Base-by-base conservation (phyloP, 2,329 filamentous ascomycete species). In the Scedosporium boydii region DNA sequence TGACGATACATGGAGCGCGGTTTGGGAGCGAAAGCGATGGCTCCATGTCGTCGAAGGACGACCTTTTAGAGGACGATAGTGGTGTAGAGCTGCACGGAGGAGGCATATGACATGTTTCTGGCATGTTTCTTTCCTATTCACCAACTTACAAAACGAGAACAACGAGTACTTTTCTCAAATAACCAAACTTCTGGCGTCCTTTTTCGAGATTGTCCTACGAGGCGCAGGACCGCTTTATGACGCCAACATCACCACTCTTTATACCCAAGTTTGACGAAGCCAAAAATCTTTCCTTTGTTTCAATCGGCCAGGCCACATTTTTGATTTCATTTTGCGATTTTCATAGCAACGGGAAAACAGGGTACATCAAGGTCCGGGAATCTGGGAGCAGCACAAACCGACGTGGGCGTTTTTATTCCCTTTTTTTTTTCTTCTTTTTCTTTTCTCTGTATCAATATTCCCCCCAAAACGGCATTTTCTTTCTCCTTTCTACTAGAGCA, bases 1-100 rank as follows among this genome's bases (percentile, higher is more conserved):
- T 72, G 64, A 71, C 68, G 62, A 60, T 62, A 60, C 70, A 4
- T 75, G 34, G 34, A 3, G 34, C 34, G 34, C 6, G 34, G 10
- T 38, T 38, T 9, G 34, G 34, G 34, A 38, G 34, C 34, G 34
- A 38, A 38, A 38, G 34, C 34, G 34, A 38, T 6, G 34, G 34
- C 34, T 38, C 34, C 10, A 4, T 27, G 18, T 23, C 23, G 10
- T 9, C 51, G 10, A 55, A 55, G 12, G 51, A 55, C 12, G 51
- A 55, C 18, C 44, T 18, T 48, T 21, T 48, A 48, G 44, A 21
- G 1, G 44, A 21, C n/a, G 44, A 48, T 48, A 48, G 14, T 3
- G 44, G 44, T 6, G 44, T 48, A n/a, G 44, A 48, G 44, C 44
- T 48, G n/a, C 44, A n/a, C 44, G 44, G n/a, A 18, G n/a, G 18